These are phyloP conservation scores for Talaromyces marneffei DNA, from an alignment of 2,329 filamentous ascomycete genomes.

Conservation along the genomic window DNA sequence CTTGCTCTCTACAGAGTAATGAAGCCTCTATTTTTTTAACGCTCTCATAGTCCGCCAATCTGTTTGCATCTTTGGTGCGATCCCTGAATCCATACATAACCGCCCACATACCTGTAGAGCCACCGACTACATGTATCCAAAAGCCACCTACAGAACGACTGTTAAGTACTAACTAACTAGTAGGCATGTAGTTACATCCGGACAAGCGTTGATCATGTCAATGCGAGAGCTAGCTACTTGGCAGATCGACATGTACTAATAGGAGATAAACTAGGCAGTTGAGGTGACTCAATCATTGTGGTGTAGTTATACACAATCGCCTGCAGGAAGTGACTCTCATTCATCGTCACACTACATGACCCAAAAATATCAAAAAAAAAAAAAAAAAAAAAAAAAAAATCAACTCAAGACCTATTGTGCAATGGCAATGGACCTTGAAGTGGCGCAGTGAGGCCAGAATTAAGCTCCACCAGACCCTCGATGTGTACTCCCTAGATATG, in stretches of 20 bases:
- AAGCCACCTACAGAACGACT: background rate
- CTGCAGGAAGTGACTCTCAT: background rate
- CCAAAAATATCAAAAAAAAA: too few species aligned
- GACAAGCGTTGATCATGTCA: background rate
- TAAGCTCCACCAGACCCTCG: background rate
- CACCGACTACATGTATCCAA: background rate
- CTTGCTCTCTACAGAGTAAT: too few species aligned
- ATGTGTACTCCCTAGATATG: background rate
- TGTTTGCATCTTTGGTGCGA: too few species aligned
- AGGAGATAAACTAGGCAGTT: too few species aligned
- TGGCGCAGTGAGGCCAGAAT: background rate
- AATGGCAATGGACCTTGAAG: background rate
- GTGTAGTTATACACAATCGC: background rate
- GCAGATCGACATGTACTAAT: background rate
- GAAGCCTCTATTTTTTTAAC: too few species aligned
- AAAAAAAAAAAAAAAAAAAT: too few species aligned
- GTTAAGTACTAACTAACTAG: too few species aligned
- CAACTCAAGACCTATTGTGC: background rate
- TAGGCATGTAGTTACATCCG: too few species aligned
- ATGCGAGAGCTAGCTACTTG: background rate
- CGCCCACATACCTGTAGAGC: background rate
- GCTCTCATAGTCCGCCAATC: too few species aligned
- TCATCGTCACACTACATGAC: too few species aligned
- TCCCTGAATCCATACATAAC: too few species aligned
- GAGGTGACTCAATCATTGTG: background rate